phyloP scores from a whole-genome alignment of 257 asterid genomes.

The Buddleja alternifolia region DNA sequence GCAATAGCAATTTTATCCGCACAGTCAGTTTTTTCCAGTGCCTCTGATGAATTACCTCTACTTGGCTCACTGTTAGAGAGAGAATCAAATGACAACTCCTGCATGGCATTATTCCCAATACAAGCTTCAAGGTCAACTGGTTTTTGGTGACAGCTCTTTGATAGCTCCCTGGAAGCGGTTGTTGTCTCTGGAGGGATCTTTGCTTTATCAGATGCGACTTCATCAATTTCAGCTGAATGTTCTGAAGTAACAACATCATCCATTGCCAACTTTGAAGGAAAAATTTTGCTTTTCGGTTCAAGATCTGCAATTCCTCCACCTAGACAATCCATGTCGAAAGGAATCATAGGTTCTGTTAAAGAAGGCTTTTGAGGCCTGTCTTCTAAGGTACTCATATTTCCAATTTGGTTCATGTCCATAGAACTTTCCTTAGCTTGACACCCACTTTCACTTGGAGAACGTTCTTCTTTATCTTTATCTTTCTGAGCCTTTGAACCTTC shows the following conservation, averaged over 20 bases:
- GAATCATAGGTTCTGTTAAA: slow-evolving; percentile 34
- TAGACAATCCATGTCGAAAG: slow-evolving; percentile 42
- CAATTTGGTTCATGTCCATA: slow-evolving; percentile 32
- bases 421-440: slow-evolving; percentile 51
- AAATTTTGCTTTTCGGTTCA: slow-evolving; percentile 38
- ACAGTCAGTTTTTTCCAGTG: slow-evolving; percentile 41
- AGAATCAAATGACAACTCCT: slow-evolving; percentile 36
- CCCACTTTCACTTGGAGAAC: slow-evolving; percentile 32
- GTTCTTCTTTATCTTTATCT: slow-evolving; percentile 33
- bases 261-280: slow-evolving; percentile 39
- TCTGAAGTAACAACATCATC: slow-evolving; percentile 39
- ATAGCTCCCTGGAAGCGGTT: slow-evolving; percentile 38
- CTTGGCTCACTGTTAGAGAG: slow-evolving; percentile 37
- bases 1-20: slow-evolving; percentile 25
- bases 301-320: slow-evolving; percentile 38
- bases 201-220: slow-evolving; percentile 42
- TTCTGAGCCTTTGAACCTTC: slow-evolving; percentile 44
- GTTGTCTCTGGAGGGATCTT: slow-evolving; percentile 30
- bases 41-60: slow-evolving; percentile 39
- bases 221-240: slow-evolving; percentile 32
- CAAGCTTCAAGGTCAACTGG: slow-evolving; percentile 44
- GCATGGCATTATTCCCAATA: slow-evolving; percentile 27
- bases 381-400: slow-evolving; percentile 36
- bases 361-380: slow-evolving; percentile 39
- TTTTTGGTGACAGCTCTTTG: slow-evolving; percentile 40